Conservation (phyloP, 148 eudicot genomes). For the Heliosperma pusillum region DNA sequence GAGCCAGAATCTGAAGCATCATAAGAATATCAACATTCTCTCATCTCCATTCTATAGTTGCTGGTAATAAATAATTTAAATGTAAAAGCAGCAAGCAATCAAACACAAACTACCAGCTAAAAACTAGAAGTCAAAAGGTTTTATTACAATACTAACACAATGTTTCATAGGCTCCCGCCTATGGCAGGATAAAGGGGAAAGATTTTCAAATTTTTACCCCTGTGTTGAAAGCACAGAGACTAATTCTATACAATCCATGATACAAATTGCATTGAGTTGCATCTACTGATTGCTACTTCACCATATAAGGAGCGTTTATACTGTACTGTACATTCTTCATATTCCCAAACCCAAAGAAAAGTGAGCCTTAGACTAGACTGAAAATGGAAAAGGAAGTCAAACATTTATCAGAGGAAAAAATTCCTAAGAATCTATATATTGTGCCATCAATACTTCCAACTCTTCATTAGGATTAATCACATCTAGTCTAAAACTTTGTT, state of each 20-base stretch:
- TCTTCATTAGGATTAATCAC: slow-evolving; percentile 8
- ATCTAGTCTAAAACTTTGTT: no score
- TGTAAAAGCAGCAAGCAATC: slow-evolving; percentile 19
- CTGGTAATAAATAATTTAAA: slow-evolving; percentile 29
- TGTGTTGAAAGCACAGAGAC: not conserved
- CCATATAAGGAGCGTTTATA: not conserved
- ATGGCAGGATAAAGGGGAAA: not conserved
- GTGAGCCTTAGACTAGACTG: not conserved
- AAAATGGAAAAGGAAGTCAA: not conserved
- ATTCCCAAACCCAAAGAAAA: not conserved
- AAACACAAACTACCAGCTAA: slow-evolving; percentile 8
- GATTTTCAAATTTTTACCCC: not conserved
- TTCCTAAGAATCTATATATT: not conserved
- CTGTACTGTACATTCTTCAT: not conserved
- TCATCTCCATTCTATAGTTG: slow-evolving; percentile 34
- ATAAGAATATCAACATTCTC: slow-evolving; percentile 48
- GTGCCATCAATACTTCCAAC: not conserved
- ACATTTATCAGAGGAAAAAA: not conserved
- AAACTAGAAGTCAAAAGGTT: not conserved
- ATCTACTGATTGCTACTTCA: not conserved
- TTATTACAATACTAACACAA: not conserved
- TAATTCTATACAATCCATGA: not conserved
- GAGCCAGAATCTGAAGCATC: slow-evolving; percentile 62
- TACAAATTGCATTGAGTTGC: not conserved
- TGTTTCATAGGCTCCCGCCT: not conserved